These are phyloP conservation scores for Phaeosphaeriaceae sp. DNA, from an alignment of 2,329 filamentous ascomycete genomes.

Conservation along the genomic window DNA sequence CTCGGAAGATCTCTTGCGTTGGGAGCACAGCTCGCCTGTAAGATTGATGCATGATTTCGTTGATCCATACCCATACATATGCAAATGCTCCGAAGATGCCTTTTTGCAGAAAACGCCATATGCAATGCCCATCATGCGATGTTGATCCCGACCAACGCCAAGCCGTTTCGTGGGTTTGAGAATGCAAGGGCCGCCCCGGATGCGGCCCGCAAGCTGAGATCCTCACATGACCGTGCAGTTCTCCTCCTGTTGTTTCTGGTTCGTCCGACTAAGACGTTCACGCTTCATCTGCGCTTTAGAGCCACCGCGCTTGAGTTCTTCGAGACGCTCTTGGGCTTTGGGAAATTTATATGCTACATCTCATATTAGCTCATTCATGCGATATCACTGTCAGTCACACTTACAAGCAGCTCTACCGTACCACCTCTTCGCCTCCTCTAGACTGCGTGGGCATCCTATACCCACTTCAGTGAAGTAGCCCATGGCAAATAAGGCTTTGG, in stretches of 20 bases:
- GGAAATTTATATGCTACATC: constrained; percentile 85
- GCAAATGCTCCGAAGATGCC: background rate
- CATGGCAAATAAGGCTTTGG: constrained; percentile 98
- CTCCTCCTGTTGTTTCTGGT: constrained; percentile 84
- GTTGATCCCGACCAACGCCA: background rate
- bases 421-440: constrained; percentile 97
- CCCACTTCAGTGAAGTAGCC: constrained; percentile 97
- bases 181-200: background rate
- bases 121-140: background rate
- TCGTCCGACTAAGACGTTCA: constrained; percentile 81
- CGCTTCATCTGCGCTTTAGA: constrained; percentile 75
- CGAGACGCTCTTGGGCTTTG: constrained; percentile 89
- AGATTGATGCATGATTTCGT: background rate
- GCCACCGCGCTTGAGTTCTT: constrained; percentile 85
- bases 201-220: too few species aligned
- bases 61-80: background rate
- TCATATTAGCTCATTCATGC: constrained; percentile 16
- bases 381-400: constrained; percentile 47
- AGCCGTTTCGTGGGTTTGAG: background rate
- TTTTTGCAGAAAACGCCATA: background rate
- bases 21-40: background rate
- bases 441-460: constrained; percentile 82
- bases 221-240: constrained; percentile 83
- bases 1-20: background rate
- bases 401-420: constrained; percentile 96